A percentile compares a stretch with the other conserved stretches of the same genome.
Conservation (phyloP, 169 alveolate species). For the Cryptosporidium canis region DNA sequence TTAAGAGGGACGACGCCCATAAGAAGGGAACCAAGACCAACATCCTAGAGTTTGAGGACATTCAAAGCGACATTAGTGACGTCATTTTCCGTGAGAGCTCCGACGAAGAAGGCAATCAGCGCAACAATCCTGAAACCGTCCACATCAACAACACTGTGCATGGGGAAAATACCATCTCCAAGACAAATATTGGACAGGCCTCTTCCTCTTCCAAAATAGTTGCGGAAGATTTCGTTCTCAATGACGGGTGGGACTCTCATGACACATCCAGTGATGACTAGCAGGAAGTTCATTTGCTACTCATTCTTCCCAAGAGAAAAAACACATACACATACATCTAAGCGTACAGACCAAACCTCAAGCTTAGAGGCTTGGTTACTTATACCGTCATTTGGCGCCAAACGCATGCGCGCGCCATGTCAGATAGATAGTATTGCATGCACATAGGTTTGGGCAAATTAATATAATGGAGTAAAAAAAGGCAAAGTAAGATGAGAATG, state of each 20-base stretch:
- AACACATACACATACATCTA: too few species aligned
- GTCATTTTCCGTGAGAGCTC: slow-evolving; percentile 58
- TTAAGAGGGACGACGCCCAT: slow-evolving; percentile 7
- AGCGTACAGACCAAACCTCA: too few species aligned
- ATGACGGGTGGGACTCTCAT: neutral
- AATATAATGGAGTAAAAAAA: neutral
- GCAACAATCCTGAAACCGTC: neutral
- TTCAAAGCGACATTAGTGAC: slow-evolving; percentile 68
- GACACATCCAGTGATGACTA: slow-evolving; percentile 9
- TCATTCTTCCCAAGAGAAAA: too few species aligned
- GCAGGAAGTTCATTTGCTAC: neutral
- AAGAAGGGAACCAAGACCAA: neutral
- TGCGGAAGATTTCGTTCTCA: neutral
- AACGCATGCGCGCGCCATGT: neutral
- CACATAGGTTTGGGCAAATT: neutral
- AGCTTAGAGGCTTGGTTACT: neutral
- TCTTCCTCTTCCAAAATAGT: neutral
- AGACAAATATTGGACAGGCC: neutral
- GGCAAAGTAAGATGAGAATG: neutral
- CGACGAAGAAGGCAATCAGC: slow-evolving; percentile 20
- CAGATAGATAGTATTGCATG: neutral
- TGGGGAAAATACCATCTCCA: neutral
- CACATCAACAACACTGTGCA: neutral
- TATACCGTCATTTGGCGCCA: neutral
- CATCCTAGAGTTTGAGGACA: slow-evolving; percentile 41